phyloP scores from a whole-genome alignment of 768 basidiomycete genomes.

The Serendipita sp. region DNA sequence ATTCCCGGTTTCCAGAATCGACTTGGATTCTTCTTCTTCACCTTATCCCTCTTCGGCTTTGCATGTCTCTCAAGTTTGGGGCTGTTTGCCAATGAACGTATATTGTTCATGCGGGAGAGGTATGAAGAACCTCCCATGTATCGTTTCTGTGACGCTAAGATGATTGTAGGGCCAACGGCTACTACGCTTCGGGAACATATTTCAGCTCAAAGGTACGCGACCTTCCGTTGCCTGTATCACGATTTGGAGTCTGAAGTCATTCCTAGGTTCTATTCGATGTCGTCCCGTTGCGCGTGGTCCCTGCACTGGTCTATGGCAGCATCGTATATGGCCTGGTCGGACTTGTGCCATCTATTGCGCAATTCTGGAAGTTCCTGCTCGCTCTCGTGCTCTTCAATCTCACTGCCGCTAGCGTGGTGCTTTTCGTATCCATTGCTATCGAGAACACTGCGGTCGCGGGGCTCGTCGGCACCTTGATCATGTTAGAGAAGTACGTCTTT shows the following conservation, averaged over 20 bases:
- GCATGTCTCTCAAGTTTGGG: slow-evolving; percentile 89
- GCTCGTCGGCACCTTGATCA: slow-evolving; percentile 83
- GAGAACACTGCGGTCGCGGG: slow-evolving; percentile 79
- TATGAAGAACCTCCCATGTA: slow-evolving; percentile 21
- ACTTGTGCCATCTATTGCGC: slow-evolving; percentile 73
- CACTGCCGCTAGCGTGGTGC: slow-evolving; percentile 81
- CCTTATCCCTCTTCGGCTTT: slow-evolving; percentile 91
- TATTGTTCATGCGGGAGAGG: slow-evolving; percentile 98
- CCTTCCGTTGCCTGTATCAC: background rate
- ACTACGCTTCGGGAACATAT: slow-evolving; percentile 94
- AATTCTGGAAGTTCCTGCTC: slow-evolving; percentile 98
- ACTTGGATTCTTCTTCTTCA: slow-evolving; percentile 92
- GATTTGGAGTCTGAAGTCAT: background rate
- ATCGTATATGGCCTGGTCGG: slow-evolving; percentile 94
- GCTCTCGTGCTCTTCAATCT: slow-evolving; percentile 93
- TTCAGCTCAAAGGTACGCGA: slow-evolving; percentile 74
- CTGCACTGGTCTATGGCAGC: slow-evolving; percentile 87
- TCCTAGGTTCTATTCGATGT: slow-evolving; percentile 85
- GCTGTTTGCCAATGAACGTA: slow-evolving; percentile 85
- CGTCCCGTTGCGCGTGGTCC: slow-evolving; percentile 83
- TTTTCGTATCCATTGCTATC: slow-evolving; percentile 81
- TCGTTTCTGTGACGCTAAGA: background rate
- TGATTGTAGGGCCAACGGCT: slow-evolving; percentile 70
- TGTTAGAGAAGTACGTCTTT: slow-evolving; percentile 87
- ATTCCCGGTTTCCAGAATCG: slow-evolving; percentile 96